Conservation (phyloP, 495 filamentous ascomycete species). For the Pyrenopolyporus hunteri region DNA sequence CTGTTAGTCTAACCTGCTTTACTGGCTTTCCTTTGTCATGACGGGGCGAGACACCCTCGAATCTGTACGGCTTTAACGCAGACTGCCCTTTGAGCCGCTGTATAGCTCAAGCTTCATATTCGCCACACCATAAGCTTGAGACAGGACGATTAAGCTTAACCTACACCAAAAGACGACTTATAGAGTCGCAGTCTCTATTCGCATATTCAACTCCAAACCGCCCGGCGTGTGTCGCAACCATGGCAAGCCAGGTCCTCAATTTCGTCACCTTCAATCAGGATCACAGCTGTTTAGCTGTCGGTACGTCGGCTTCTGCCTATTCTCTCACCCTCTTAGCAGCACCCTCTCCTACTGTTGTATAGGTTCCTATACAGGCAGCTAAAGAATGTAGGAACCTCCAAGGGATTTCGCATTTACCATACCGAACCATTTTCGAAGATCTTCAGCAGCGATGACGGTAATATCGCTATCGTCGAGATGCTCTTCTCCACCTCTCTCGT, state of each 20-base stretch:
- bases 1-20: constrained; percentile 9
- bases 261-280: constrained; percentile 99
- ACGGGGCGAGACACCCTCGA: constrained; percentile 11
- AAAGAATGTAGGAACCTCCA: constrained; percentile 70
- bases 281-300: constrained; percentile 93
- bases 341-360: too few species aligned
- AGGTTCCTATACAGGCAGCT: constrained; percentile 5
- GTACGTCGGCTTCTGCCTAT: constrained; percentile 52
- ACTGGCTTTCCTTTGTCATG: constrained; percentile 28
- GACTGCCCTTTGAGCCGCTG: constrained; percentile 5
- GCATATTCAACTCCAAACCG: not conserved
- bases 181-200: constrained; percentile 3
- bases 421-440: constrained; percentile 94
- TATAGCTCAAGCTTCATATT: constrained; percentile 6
- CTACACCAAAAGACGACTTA: not conserved
- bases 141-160: not conserved
- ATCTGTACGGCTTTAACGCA: constrained; percentile 24
- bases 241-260: constrained; percentile 75
- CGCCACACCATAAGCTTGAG: constrained; percentile 1
- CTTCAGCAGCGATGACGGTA: constrained; percentile 89
- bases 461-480: constrained; percentile 96
- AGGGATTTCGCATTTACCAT: constrained; percentile 93
- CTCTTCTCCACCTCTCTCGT: constrained; percentile 99
- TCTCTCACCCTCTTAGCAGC: not conserved
- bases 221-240: constrained; percentile 30